Base-by-base conservation (phyloP, 2,329 filamentous ascomycete species). In the Diaporthe sp. region DNA sequence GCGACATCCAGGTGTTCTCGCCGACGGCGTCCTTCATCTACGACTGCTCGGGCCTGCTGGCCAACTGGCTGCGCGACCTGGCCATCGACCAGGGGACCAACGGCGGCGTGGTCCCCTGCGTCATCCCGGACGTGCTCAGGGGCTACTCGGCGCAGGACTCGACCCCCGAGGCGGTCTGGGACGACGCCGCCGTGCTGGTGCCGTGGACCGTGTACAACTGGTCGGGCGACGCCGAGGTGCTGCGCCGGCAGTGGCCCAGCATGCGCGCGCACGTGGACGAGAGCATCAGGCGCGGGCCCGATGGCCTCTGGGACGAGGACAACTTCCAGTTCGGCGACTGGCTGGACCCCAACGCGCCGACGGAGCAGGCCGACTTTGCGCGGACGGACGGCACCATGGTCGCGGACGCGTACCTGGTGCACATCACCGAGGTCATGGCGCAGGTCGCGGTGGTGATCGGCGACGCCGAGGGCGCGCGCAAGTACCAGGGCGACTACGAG, bases 21-120 rank as follows among this genome's bases (percentile, higher is more conserved):
- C 86, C 88, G 0, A 87, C 88, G 0, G 86, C 88, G 0, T 88
- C 85, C 68, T 91, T 88, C 76, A 82, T 92, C 0, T 92, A 88
- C 79, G 83, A 90, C 77, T 87, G 87, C 2, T 81, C 84, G 0
- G 89, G 87, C 0, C 87, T 92, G 76, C 86, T 89, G 74, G 78
- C 82, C 31, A 83, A 79, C 70, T 92, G 88, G 89, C 82, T 88
- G 31, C 82, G 84, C 70, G 89, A 91, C 73, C 78, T 89, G 1
- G 82, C 81, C 2, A 78, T 76, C 19, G 81, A 82, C 22, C 78
- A 79, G 61, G 58, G 78, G 1, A 85, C 85, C 46, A 83, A 85
- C 51, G 79, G 74, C 31, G 78, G 82, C 10, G 78, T 84, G 0
- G 81, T 83, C 0, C 80, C 84, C 1, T 77, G 84, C 7, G 78